Evolutionary conservation across 83 land plant species (phyloP).

Genomic region (Picea engelmannii): DNA sequence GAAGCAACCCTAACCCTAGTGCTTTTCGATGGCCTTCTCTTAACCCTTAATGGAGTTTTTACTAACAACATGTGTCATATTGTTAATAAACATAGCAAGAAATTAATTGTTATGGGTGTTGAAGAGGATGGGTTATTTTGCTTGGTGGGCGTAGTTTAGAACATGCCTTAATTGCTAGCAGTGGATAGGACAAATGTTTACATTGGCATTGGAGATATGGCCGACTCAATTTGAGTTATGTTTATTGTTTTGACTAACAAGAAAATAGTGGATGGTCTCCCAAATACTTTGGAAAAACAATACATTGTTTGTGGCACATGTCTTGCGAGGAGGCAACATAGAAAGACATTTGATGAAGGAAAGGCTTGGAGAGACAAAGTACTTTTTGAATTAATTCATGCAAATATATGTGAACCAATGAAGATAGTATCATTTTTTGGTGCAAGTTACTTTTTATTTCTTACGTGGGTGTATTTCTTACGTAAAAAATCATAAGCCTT

Average conservation of each 20-base stretch:
- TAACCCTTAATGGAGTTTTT: too few species aligned
- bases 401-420: not conserved
- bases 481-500: not conserved
- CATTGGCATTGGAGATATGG: too few species aligned
- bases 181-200: too few species aligned
- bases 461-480: not conserved
- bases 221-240: too few species aligned
- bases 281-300: not conserved
- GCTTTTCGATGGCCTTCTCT: too few species aligned
- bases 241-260: not conserved
- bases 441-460: not conserved
- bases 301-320: not conserved
- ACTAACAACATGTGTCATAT: too few species aligned
- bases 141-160: not conserved
- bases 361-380: not conserved
- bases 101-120: too few species aligned
- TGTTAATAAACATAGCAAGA: too few species aligned
- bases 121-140: not conserved
- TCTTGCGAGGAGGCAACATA: not conserved
- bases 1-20: too few species aligned
- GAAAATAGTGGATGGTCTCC: not conserved
- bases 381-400: not conserved
- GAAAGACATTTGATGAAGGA: not conserved
- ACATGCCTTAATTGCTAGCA: not conserved
- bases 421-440: not conserved